Base-by-base conservation (phyloP, 352 stramenopile genomes). In the Phytopythium vexans region DNA sequence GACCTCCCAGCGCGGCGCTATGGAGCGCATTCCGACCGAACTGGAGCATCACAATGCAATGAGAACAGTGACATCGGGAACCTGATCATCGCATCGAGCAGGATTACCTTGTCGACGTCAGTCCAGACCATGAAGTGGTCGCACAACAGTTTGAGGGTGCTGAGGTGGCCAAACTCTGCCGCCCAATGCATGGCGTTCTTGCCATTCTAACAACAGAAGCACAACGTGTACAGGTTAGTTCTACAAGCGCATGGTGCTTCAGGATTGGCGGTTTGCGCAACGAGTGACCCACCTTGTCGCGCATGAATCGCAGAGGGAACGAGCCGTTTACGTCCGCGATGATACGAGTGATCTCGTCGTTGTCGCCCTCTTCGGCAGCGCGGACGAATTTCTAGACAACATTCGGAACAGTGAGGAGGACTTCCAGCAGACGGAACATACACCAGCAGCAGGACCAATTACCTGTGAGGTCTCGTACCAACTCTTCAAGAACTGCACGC, bases 401-500 rank as follows among this genome's bases (percentile, higher is more conserved):
- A 40, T 31, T 33, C 33, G 5, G 8, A 38, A 31, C 40, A 35
- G 8, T 16, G 15, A 27, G 16, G n/a, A 42, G 12, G 49, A 32
- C 32, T 8, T 35, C 21, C 21, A 27, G 21, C 21, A 27, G 21
- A 37, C 21, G 8, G 16, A 41, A 41, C 8, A 2, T 41, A 16
- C 15, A 16, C n/a, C 9, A 52, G 11, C 35, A 42, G 16, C 45
- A 34, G 5, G 10, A 15, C 4, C 35, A 38, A 43, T 33, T 74
- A 90, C 79, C 79, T 94, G 82, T 33, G 85, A 90, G 3, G 78
- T 92, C 62, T 95, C 85, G 70, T 92, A 93, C 85, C 85, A 95
- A 50, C 49, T 87, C 70, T 92, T 90, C 12, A 95, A 56, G 56
- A 92, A 93, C 59, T 93, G 82, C 46, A 93, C 84, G 34, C 81